Evolutionary conservation across 306 rosid species (phyloP), one percentile per base, ranked within the genome.

Genomic region (Fragaria ananassa): DNA sequence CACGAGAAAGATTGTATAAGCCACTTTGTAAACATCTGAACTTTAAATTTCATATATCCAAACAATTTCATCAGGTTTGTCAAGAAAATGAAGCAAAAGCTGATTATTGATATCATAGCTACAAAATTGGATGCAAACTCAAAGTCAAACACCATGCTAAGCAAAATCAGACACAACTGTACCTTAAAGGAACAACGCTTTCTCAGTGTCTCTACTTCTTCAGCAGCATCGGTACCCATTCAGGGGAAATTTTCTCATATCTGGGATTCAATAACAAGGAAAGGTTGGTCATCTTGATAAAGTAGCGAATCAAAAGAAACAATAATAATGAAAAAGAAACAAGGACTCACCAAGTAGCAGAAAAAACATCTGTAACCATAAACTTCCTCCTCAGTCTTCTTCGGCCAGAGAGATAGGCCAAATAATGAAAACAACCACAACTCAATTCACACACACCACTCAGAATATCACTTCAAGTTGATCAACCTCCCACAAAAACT

Each of bases 161-260:
- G 49, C 34, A 23, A 56, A 83, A 72, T 51, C 25, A 31, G 49
- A 54, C 72, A 78, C 41, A 78, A 68, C 23, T 49, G 69, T 82
- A 91, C 98, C 98, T 91, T 88, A 67, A 91, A 85, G 66, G 96
- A 80, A 21, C n/a, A 54, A 23, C 77, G 65, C 71, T 71, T 83
- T 51, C 82, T 85, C 75, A 62, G 74, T 27, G 85, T n/a, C 74
- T 74, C 89, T 57, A 23, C 86, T 29, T 50, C 83, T 77, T 87
- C 88, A 78, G 76, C 74, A 34, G 54, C 76, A 88, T 88, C 92
- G 81, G 92, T 83, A 80, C 97, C 91, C 98, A 93, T 93, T 86
- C 72, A 76, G 21, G 63, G 80, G 82, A 68, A 61, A 80, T 83
- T 37, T 34, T 49, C 67, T 77, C 69, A 44, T 39, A 76, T 80